Evolutionary conservation across 2,329 filamentous ascomycete species (phyloP), one percentile per base, ranked within the genome.

Genomic region (Fusarium verrucosum): DNA sequence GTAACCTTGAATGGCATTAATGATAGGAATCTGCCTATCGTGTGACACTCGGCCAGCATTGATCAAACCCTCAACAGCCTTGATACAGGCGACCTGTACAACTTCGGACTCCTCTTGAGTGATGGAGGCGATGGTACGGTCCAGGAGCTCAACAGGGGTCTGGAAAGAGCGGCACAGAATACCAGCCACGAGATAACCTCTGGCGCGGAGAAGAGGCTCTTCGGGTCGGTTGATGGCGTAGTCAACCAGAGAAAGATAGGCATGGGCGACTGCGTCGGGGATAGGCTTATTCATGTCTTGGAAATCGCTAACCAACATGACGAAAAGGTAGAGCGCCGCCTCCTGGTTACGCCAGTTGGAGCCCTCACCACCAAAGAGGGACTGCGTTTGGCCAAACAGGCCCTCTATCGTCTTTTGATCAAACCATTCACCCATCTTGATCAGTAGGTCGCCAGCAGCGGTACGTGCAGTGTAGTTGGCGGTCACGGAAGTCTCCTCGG

Each of bases 381-480:
- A 82, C 74, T 91, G 89, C 30, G 92, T 92, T 76, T 93, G 90
- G 13, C 86, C 85, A 58, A 94, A 87, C 36, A 97, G 83, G 8
- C 90, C 92, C 71, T 96, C 91, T 13, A 96, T 82, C 1, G 92
- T 89, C 49, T 87, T 87, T 50, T 87, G 83, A 67, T 89, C 87
- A 50, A 96, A 85, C 94, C 93, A 97, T 76, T 97, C 94, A 43
- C 92, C 92, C 58, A 97, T 83, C 79, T 97, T 97, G 78, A 97
- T 93, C 25, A 97, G 85, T 44, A 99, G 81, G 75, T 98, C 95
- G 44, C 93, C 94, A 65, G 92, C 95, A 36, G 94, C 95, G 17
- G 92, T 96, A 68, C 95, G 88, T 14, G 95, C 92, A 0, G 95
- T 97, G 79, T 98, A 99, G 76, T 98, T 98, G 28, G 94, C 92